Base-by-base conservation (phyloP, 1,139 yeast genomes). In the Diutina sp. region DNA sequence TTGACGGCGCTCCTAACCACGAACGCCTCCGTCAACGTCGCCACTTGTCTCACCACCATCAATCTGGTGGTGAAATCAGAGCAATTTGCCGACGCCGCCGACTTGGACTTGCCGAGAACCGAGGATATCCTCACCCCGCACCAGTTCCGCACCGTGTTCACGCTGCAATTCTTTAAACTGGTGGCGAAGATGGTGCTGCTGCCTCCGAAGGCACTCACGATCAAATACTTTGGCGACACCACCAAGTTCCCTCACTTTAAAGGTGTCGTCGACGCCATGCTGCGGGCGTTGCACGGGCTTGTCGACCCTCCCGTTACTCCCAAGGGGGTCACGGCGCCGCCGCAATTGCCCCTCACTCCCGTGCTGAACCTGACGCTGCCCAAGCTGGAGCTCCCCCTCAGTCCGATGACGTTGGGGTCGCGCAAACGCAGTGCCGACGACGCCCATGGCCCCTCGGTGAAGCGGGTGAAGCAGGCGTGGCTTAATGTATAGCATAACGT, bases 171-270 rank as follows among this genome's bases (percentile, higher is more conserved):
- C 18, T 50, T 50, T 6, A 30, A 32, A 6, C 32, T 16, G 21
- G 53, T 74, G 61, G 64, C 71, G 55, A 75, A 74, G 63, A 73
- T 76, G 46, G 66, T 76, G 61, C 73, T 74, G 61, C 70, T 74
- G 60, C 79, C 80, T 7, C 80, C 80, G 47, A 77, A 77, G 46
- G 69, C 76, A 46, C 67, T 76, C 60, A 74, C 73, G 59, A 64
- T 71, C 58, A 76, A 74, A 61, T 76, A 76, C 63, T 75, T 74
- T 62, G 66, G 67, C 59, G 74, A 74, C 51, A 66, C 65, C 48
- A 70, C 72, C 56, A 72, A 71, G 60, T 70, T 69, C 63, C 67
- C 72, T 53, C 67, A 67, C 55, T 67, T 73, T 61, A 75, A 74
- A 78, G 70, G 66, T 58, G 64, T 67, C 44, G 64, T 75, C 61